phyloP scores from a whole-genome alignment of 352 stramenopile genomes.

The Pythium coloratum region DNA sequence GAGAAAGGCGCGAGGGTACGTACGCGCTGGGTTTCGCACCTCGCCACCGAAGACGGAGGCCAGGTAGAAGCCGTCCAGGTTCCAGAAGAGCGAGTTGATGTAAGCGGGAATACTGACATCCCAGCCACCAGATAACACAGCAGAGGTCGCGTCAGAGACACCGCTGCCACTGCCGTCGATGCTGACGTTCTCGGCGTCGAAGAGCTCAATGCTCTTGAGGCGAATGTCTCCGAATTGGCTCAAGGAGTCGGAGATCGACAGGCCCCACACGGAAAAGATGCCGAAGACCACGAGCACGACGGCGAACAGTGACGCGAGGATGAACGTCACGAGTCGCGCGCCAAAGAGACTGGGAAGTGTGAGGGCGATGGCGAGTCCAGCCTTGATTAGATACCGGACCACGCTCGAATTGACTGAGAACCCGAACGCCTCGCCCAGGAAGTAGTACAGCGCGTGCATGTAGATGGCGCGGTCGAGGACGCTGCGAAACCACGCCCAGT shows the following conservation, averaged over 20 bases:
- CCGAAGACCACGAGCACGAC: conserved; percentile 63
- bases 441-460: conserved; percentile 10
- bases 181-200: conserved; percentile 10
- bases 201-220: conserved; percentile 33
- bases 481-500: conserved; percentile 73
- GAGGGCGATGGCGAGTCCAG: conserved; percentile 30
- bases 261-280: conserved; percentile 63
- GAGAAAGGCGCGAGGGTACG: conserved; percentile 79
- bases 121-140: conserved; percentile 53
- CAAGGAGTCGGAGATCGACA: conserved; percentile 36
- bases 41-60: conserved; percentile 86
- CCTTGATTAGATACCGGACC: conserved; percentile 35
- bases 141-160: conserved; percentile 17
- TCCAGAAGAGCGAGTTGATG: conserved; percentile 93
- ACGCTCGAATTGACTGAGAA: conserved; percentile 4
- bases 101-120: conserved; percentile 20
- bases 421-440: conserved; percentile 1
- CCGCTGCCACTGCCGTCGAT: conserved; percentile 34
- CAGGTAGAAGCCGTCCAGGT: conserved; percentile 90
- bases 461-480: conserved; percentile 51
- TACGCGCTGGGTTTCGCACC: conserved; percentile 70
- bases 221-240: conserved; percentile 82
- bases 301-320: conserved; percentile 79
- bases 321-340: conserved; percentile 31
- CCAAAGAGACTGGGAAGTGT: conserved; percentile 32